phyloP scores from a whole-genome alignment of 257 asterid species.

The Paraleonurus japonicus region DNA sequence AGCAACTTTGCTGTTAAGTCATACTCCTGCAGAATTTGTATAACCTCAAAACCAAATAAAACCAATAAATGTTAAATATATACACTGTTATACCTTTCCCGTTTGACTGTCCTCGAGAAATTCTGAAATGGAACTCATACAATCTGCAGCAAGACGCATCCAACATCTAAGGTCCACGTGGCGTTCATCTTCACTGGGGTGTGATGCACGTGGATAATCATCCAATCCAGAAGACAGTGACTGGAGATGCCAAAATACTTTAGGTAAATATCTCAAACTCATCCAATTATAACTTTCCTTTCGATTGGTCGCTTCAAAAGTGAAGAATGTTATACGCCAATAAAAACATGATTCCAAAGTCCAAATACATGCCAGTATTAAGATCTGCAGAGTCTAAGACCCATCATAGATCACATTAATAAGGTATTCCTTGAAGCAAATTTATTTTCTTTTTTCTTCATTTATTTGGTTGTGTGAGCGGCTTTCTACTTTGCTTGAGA shows the following conservation, averaged over 20 bases:
- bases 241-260: constrained; percentile 41
- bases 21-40: constrained; percentile 64
- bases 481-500: background rate
- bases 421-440: background rate
- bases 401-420: constrained; percentile 5
- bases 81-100: constrained; percentile 62
- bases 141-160: constrained; percentile 97
- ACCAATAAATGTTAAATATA: background rate
- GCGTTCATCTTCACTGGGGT: constrained; percentile 90
- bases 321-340: background rate
- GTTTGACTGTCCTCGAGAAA: constrained; percentile 58
- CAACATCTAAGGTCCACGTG: constrained; percentile 99
- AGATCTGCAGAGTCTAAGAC: background rate
- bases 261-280: constrained; percentile 21
- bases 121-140: constrained; percentile 83
- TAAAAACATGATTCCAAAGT: background rate
- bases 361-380: background rate
- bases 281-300: background rate
- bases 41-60: constrained; percentile 19
- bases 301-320: background rate
- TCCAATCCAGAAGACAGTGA: constrained; percentile 94
- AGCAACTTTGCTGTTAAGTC: constrained; percentile 62
- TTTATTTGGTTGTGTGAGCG: background rate
- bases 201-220: constrained; percentile 99
- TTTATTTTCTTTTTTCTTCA: background rate